Evolutionary conservation across 495 filamentous ascomycete genomes (phyloP).

Genomic region (Penicillium manginii): DNA sequence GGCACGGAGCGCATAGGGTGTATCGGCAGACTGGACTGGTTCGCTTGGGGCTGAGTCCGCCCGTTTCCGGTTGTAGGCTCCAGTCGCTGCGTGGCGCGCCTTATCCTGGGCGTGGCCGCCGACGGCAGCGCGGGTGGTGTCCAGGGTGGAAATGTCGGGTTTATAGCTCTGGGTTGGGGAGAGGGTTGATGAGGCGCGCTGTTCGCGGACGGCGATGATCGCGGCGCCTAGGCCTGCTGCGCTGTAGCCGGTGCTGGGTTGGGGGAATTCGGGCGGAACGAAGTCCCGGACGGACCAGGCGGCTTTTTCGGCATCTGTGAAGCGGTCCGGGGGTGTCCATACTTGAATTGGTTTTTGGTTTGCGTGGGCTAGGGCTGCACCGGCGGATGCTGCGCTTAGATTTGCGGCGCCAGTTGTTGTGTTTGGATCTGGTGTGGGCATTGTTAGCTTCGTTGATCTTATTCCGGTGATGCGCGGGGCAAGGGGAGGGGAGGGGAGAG

Average conservation of each 20-base stretch:
- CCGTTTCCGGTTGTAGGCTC: constrained; percentile 69
- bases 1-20: constrained; percentile 67
- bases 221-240: constrained; percentile 74
- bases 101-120: constrained; percentile 56
- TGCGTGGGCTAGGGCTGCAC: constrained; percentile 74
- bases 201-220: constrained; percentile 66
- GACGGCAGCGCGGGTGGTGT: constrained; percentile 54
- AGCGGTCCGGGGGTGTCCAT: constrained; percentile 60
- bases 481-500: constrained; percentile 17
- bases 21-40: constrained; percentile 56
- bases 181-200: constrained; percentile 28
- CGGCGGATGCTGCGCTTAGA: constrained; percentile 69
- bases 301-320: constrained; percentile 67
- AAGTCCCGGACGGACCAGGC: constrained; percentile 71
- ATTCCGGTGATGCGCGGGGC: constrained; percentile 3
- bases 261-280: constrained; percentile 56
- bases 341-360: constrained; percentile 62
- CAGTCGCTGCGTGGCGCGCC: constrained; percentile 73
- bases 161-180: constrained; percentile 16
- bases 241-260: constrained; percentile 54
- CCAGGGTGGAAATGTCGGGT: constrained; percentile 15
- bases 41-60: constrained; percentile 65
- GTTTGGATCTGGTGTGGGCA: constrained; percentile 60
- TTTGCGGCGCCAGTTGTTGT: constrained; percentile 69
- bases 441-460: background rate